Conservation (phyloP, 2,329 filamentous ascomycete species). For the Colletotrichum sp. region DNA sequence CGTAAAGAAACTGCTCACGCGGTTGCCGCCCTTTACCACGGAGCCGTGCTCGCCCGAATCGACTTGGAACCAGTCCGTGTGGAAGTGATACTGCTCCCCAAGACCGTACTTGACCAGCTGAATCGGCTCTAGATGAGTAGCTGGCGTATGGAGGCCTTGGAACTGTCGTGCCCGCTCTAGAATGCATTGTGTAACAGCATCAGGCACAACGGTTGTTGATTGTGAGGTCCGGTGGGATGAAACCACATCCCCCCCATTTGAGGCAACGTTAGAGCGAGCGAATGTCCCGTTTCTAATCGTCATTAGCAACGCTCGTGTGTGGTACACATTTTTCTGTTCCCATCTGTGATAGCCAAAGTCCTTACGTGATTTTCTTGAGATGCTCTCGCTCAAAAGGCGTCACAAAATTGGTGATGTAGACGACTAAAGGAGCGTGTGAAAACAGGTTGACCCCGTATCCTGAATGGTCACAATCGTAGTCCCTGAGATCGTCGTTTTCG, state of each 20-base stretch:
- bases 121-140: slow-evolving; percentile 39
- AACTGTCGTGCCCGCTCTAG: slow-evolving; percentile 42
- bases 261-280: slow-evolving; percentile 37
- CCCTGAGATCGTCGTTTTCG: neutral
- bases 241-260: slow-evolving; percentile 31
- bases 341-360: neutral
- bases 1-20: slow-evolving; percentile 43
- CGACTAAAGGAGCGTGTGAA: slow-evolving; percentile 41
- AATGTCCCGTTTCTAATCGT: slow-evolving; percentile 38
- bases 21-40: slow-evolving; percentile 38
- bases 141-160: slow-evolving; percentile 39
- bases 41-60: slow-evolving; percentile 23
- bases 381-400: slow-evolving; percentile 38
- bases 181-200: slow-evolving; percentile 40
- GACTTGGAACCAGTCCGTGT: slow-evolving; percentile 45
- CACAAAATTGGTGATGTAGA: slow-evolving; percentile 43
- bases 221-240: slow-evolving; percentile 37
- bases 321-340: neutral
- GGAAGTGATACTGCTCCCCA: slow-evolving; percentile 43
- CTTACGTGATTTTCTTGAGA: slow-evolving; percentile 38
- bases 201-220: slow-evolving; percentile 39
- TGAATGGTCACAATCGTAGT: slow-evolving; percentile 33
- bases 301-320: neutral
- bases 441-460: slow-evolving; percentile 35
- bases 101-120: slow-evolving; percentile 43